Conservation (phyloP, 2,329 filamentous ascomycete species). For the Coleophoma crateriformis region DNA sequence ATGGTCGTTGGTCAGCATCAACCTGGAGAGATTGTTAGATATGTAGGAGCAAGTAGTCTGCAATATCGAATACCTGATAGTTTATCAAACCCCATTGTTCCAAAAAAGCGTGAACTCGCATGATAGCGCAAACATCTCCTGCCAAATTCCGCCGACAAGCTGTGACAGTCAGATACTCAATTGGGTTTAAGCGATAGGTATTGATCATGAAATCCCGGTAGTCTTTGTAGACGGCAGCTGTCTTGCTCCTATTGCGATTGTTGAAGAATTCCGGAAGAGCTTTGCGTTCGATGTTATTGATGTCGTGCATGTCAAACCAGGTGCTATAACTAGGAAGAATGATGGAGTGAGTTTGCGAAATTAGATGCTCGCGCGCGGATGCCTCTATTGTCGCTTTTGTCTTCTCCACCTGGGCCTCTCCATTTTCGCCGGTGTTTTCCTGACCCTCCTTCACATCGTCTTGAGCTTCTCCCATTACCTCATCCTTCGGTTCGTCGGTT, state of each 20-base stretch:
- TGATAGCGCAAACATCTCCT: slow-evolving; percentile 97
- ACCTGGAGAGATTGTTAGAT: slow-evolving; percentile 54
- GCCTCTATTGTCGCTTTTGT: slow-evolving; percentile 79
- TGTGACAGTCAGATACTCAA: slow-evolving; percentile 95
- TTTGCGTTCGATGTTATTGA: slow-evolving; percentile 90
- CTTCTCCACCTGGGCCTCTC: slow-evolving; percentile 52
- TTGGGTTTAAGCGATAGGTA: slow-evolving; percentile 91
- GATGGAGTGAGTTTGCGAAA: slow-evolving; percentile 90
- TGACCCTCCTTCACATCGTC: slow-evolving; percentile 45
- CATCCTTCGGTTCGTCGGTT: slow-evolving; percentile 60
- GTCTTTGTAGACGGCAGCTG: slow-evolving; percentile 93
- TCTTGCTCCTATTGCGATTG: slow-evolving; percentile 96
- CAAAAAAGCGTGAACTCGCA: slow-evolving; percentile 95
- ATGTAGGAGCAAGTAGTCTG: slow-evolving; percentile 1
- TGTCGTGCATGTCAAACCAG: slow-evolving; percentile 97
- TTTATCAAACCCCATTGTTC: slow-evolving; percentile 99
- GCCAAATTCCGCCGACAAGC: slow-evolving; percentile 92
- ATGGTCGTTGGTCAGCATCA: slow-evolving; percentile 90
- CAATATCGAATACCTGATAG: slow-evolving; percentile 67
- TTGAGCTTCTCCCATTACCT: slow-evolving; percentile 70
- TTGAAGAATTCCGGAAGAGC: slow-evolving; percentile 98
- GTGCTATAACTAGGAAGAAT: slow-evolving; percentile 96
- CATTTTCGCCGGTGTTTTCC: slow-evolving; percentile 33
- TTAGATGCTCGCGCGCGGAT: slow-evolving; percentile 84
- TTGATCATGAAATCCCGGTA: slow-evolving; percentile 99